Conservation (phyloP, 139 green algal species). For the Protoeuglena noctilucae region DNA sequence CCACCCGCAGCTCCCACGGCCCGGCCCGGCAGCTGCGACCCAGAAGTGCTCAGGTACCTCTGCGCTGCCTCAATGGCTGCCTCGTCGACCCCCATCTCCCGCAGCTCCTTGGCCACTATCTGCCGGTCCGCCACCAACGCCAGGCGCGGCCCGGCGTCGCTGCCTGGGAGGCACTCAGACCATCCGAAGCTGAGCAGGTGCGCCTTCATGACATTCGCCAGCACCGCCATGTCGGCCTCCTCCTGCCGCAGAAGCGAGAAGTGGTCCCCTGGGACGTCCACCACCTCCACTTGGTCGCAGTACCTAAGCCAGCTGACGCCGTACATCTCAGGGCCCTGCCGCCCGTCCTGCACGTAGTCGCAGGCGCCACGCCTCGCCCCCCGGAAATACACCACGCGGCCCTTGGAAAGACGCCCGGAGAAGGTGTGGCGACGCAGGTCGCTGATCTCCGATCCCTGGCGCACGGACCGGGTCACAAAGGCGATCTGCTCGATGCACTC, state of each 20-base stretch:
- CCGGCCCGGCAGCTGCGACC: neutral
- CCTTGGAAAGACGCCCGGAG: slow-evolving; percentile 6
- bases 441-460: slow-evolving; percentile 45
- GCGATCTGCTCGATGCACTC: slow-evolving; percentile 36
- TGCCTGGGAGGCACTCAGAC: slow-evolving; percentile 24
- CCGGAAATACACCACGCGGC: slow-evolving; percentile 58
- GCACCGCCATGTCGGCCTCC: slow-evolving; percentile 33
- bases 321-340: slow-evolving; percentile 19
- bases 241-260: slow-evolving; percentile 66
- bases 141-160: neutral
- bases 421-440: slow-evolving; percentile 58
- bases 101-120: slow-evolving; percentile 55
- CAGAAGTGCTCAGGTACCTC: neutral
- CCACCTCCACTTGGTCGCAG: slow-evolving; percentile 41
- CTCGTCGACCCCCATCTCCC: slow-evolving; percentile 57
- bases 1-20: neutral
- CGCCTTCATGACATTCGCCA: slow-evolving; percentile 31
- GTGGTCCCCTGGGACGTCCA: slow-evolving; percentile 60
- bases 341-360: slow-evolving; percentile 65
- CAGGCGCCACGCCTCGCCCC: slow-evolving; percentile 38
- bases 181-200: slow-evolving; percentile 28
- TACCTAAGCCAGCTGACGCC: slow-evolving; percentile 53
- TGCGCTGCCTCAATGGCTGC: slow-evolving; percentile 1
- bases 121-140: slow-evolving; percentile 1
- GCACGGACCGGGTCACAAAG: slow-evolving; percentile 58